A percentile compares a stretch with the other conserved stretches of the same genome.
Conservation (phyloP, 371 early-diverging fungal genomes). For the Mortierella sp. region DNA sequence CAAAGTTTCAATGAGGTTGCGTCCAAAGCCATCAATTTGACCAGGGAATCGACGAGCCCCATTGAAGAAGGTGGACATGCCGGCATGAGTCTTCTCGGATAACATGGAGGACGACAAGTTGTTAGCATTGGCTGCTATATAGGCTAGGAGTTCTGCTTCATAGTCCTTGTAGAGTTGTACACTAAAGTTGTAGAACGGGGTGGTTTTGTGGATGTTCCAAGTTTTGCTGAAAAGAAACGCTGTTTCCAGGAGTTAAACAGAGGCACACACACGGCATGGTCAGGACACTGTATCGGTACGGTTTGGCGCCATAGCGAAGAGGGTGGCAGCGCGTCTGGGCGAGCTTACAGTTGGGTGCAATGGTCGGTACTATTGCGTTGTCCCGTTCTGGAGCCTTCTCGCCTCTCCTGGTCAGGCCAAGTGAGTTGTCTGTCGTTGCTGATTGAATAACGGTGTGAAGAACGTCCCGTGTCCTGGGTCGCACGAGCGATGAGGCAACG, state of each 20-base stretch:
- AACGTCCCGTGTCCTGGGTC: constrained; percentile 1
- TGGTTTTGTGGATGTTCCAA: constrained; percentile 45
- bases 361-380: too few relatives aligned
- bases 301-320: too few relatives aligned
- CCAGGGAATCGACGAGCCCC: constrained; percentile 21
- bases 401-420: too few relatives aligned
- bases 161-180: constrained; percentile 6
- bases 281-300: too few relatives aligned
- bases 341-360: too few relatives aligned
- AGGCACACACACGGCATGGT: too few relatives aligned
- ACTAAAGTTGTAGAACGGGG: constrained; percentile 35
- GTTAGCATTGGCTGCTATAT: constrained; percentile 35
- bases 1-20: constrained; percentile 20
- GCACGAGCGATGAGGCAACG: not conserved
- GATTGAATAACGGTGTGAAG: not conserved
- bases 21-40: constrained; percentile 41
- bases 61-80: constrained; percentile 11
- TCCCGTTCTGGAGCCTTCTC: too few relatives aligned
- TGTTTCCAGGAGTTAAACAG: not conserved
- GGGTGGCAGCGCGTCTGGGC: too few relatives aligned
- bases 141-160: constrained; percentile 33
- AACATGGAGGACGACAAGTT: constrained; percentile 18
- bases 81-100: not conserved
- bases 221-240: constrained; percentile 36
- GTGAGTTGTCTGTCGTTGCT: not conserved